A percentile compares a stretch with the other conserved stretches of the same genome.
Conservation (phyloP, 2,329 filamentous ascomycete species). For the Orbilia oligospora region DNA sequence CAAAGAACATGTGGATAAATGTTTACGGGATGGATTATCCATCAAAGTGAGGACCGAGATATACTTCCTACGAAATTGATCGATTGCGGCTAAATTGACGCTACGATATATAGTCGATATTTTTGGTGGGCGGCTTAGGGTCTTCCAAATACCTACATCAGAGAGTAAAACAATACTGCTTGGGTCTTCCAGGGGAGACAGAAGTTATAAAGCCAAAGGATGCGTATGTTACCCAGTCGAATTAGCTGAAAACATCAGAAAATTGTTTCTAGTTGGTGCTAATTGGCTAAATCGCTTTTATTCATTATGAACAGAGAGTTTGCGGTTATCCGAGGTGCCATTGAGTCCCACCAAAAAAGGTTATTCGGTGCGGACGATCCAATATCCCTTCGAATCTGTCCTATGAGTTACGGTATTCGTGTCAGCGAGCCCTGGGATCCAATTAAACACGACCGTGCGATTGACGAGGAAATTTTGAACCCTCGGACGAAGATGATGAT, state of each 20-base stretch:
- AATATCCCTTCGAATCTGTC: conserved; percentile 45
- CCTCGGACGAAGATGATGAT: conserved; percentile 28
- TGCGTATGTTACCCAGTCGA: conserved; percentile 33
- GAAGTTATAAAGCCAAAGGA: conserved; percentile 55
- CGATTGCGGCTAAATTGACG: too few relatives aligned
- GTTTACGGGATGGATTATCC: conserved; percentile 28
- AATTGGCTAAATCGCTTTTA: background rate
- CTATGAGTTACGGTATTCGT: conserved; percentile 50
- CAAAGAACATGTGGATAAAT: conserved; percentile 43
- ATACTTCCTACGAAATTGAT: background rate
- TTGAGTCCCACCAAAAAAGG: conserved; percentile 41
- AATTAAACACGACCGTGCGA: conserved; percentile 10
- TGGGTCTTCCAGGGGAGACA: conserved; percentile 3
- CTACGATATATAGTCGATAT: conserved; percentile 35
- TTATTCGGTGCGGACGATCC: conserved; percentile 42
- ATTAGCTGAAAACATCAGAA: background rate
- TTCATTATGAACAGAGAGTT: conserved; percentile 40
- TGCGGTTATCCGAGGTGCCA: conserved; percentile 48
- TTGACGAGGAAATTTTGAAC: conserved; percentile 25
- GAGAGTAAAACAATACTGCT: conserved; percentile 29
- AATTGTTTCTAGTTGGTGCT: background rate
- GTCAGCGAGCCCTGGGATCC: conserved; percentile 43
- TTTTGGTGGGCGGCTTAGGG: conserved; percentile 45
- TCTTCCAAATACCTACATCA: conserved; percentile 53
- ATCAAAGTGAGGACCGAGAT: conserved; percentile 30